Evolutionary conservation across 192 early-diverging fungal species (phyloP).

Genomic region (Pecoramyces ruminantium): DNA sequence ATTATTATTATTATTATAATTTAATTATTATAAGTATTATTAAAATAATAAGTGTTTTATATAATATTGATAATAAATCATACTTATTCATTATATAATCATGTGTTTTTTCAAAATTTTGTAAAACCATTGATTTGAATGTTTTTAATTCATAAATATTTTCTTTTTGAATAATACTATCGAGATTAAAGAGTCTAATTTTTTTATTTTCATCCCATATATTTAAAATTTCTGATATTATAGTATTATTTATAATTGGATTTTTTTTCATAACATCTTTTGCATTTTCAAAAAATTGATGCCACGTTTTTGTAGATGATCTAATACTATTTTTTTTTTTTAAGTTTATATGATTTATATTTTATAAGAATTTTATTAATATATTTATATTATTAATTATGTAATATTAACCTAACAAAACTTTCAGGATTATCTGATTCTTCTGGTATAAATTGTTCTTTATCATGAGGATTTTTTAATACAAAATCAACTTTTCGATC

Average conservation of each 20-base stretch:
- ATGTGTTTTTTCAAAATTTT: slow-evolving; percentile 32
- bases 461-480: slow-evolving; percentile 38
- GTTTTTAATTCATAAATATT: slow-evolving; percentile 24
- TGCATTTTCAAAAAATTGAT: slow-evolving; percentile 10
- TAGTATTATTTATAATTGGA: slow-evolving; percentile 24
- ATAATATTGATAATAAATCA: too few relatives aligned
- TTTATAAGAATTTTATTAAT: too few relatives aligned
- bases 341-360: too few relatives aligned
- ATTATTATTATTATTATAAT: not conserved
- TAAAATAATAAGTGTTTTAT: too few relatives aligned
- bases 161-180: slow-evolving; percentile 20
- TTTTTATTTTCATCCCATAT: slow-evolving; percentile 23
- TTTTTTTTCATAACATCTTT: slow-evolving; percentile 11
- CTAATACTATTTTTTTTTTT: too few relatives aligned
- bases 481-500: slow-evolving; percentile 36
- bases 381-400: too few relatives aligned
- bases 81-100: slow-evolving; percentile 41
- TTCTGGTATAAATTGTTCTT: slow-evolving; percentile 11
- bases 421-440: slow-evolving; percentile 7
- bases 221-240: slow-evolving; percentile 25
- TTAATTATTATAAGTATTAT: too few relatives aligned
- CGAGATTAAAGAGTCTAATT: slow-evolving; percentile 27
- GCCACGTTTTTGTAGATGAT: slow-evolving; percentile 26
- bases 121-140: slow-evolving; percentile 22
- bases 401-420: slow-evolving; percentile 25